Base-by-base conservation (phyloP, 2,329 filamentous ascomycete species). In the Mycosphaerella arachidis region DNA sequence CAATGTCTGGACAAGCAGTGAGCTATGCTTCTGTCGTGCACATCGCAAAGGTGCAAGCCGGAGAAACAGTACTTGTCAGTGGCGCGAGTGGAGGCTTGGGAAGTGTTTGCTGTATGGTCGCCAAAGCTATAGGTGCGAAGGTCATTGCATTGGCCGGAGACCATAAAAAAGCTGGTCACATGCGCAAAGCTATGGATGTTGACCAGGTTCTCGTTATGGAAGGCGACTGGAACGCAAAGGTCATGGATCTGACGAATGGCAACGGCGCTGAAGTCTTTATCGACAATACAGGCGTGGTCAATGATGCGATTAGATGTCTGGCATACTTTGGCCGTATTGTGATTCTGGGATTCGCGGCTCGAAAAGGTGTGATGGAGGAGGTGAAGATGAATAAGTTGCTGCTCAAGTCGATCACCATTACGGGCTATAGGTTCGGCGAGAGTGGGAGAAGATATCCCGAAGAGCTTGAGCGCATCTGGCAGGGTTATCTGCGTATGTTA, bases 391-490 rank as follows among this genome's bases (percentile, higher is more conserved):
- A 85, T 62, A 73, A 80, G 29, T 71, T 85, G 3, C 68, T 85
- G 46, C 68, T 85, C 37, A 84, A 82, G 64, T 78, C 81, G 45
- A 78, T 77, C 1, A 78, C 76, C n/a, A 66, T 85, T 4, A 76
- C 81, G 35, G 82, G 82, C 46, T 85, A 85, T 70, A 75, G 83
- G 50, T 86, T 81, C 66, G 84, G 84, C 1, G 84, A 86, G 70
- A 82, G 79, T 37, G 77, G 81, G 18, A 73, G 84, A 46, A 74
- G 77, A 43, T 73, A 79, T 63, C 80, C 83, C 0, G 69, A 75
- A 30, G 76, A 81, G 57, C 79, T 78, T 33, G 70, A 76, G 27
- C 71, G 73, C 53, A 78, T 82, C 1, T 86, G 82, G 83, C 65
- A 76, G 46, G 81, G 78, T 0, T 76, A 86, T 46, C 75, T 78